Conservation (phyloP, 768 basidiomycete genomes). For the Boletales sp. region DNA sequence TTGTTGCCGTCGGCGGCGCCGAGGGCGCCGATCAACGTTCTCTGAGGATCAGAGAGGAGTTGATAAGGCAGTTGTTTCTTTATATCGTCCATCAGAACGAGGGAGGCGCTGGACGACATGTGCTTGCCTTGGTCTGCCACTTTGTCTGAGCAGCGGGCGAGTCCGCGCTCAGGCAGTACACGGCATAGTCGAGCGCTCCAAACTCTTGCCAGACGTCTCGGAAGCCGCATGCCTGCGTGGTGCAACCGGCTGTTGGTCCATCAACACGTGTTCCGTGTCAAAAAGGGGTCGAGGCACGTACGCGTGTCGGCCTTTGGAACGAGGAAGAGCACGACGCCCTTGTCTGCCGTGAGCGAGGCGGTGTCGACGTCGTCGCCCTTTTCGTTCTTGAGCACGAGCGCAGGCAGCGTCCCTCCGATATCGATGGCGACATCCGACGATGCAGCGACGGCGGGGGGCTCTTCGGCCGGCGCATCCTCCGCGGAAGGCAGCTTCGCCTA, state of each 20-base stretch:
- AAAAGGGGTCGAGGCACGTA: conserved; percentile 35
- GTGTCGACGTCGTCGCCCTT: conserved; percentile 77
- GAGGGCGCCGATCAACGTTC: conserved; percentile 70
- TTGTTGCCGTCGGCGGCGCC: conserved; percentile 78
- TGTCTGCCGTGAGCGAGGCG: conserved; percentile 56
- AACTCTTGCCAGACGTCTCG: conserved; percentile 82
- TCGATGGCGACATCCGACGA: conserved; percentile 38
- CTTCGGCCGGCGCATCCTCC: not conserved
- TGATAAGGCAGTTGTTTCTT: conserved; percentile 85
- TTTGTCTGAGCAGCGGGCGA: conserved; percentile 68
- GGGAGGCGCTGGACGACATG: not conserved
- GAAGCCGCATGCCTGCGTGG: conserved; percentile 89
- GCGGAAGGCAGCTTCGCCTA: conserved; percentile 19
- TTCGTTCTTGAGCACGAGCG: conserved; percentile 78
- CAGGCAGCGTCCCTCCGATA: conserved; percentile 73
- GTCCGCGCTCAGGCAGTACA: conserved; percentile 86
- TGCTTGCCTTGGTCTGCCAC: conserved; percentile 78
- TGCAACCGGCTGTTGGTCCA: conserved; percentile 69
- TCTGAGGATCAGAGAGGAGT: conserved; percentile 86
- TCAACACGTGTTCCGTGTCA: not conserved
- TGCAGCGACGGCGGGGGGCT: not conserved
- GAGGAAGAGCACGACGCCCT: conserved; percentile 78
- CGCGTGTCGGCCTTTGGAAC: conserved; percentile 86
- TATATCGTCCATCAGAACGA: conserved; percentile 3
- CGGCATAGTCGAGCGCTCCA: conserved; percentile 54